Evolutionary conservation across 768 basidiomycete genomes (phyloP).

Genomic region (Mycena rosella): DNA sequence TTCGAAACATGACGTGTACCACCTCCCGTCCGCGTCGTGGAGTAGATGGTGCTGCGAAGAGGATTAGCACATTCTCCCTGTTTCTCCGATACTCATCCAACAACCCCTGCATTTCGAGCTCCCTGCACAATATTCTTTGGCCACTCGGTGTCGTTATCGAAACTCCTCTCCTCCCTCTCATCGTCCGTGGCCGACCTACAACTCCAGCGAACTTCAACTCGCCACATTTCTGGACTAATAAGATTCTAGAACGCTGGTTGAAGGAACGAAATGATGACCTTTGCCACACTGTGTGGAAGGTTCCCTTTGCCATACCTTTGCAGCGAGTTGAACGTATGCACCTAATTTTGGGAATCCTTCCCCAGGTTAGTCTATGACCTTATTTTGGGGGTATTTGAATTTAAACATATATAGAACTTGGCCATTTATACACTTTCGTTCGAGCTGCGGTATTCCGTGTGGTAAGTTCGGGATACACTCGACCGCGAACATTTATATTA

Average conservation of each 20-base stretch:
- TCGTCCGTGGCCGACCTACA: not conserved
- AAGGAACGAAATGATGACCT: not conserved
- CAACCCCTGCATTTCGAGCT: not conserved
- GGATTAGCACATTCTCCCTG: not conserved
- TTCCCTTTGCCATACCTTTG: not conserved
- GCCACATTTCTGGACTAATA: slow-evolving; percentile 8
- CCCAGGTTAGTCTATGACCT: slow-evolving; percentile 10
- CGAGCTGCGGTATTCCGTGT: too few species aligned
- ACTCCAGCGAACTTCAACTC: not conserved
- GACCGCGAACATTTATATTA: not conserved
- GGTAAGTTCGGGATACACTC: not conserved
- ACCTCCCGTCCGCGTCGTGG: not conserved
- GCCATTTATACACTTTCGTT: not conserved
- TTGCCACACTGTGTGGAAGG: not conserved
- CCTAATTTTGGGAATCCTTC: not conserved
- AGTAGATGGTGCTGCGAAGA: not conserved
- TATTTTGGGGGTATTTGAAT: not conserved
- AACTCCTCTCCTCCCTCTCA: not conserved
- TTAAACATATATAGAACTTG: slow-evolving; percentile 5
- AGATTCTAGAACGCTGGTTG: slow-evolving; percentile 7
- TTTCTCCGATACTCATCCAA: not conserved
- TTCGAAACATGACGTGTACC: slow-evolving; percentile 3
- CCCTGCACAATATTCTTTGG: not conserved
- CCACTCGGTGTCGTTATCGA: not conserved
- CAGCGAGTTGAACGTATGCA: not conserved